A percentile compares a stretch with the other conserved stretches of the same genome.
Evolutionary conservation across 73 alveolate species (phyloP).

Genomic region (Blepharisma japonicum): DNA sequence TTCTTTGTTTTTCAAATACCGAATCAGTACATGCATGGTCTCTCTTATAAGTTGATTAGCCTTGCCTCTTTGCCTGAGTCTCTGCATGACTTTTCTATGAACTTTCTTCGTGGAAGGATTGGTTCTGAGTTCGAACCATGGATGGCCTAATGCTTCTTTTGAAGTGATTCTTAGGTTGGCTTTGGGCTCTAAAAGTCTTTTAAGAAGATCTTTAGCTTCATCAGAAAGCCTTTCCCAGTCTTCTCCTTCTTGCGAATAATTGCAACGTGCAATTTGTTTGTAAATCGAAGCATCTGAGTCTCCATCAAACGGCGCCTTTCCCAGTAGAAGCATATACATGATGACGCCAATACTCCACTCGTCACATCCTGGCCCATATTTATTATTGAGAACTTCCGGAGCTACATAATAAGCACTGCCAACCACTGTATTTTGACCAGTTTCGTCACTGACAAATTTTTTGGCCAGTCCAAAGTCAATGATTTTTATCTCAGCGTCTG

Average conservation of each 20-base stretch:
- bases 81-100: neutral
- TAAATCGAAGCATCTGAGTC: neutral
- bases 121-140: neutral
- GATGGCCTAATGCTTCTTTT: slow-evolving; percentile 25
- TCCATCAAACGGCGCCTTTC: slow-evolving; percentile 32
- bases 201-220: slow-evolving; percentile 24
- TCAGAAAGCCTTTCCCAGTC: slow-evolving; percentile 27
- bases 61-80: neutral
- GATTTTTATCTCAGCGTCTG: slow-evolving; percentile 75
- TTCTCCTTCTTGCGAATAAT: neutral
- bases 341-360: slow-evolving; percentile 49
- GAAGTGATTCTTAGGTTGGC: slow-evolving; percentile 28
- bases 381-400: slow-evolving; percentile 51
- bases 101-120: neutral
- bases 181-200: slow-evolving; percentile 22
- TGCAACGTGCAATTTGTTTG: slow-evolving; percentile 4
- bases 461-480: slow-evolving; percentile 80
- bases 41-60: neutral
- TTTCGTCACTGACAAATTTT: neutral
- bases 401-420: slow-evolving; percentile 59
- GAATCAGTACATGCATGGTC: neutral
- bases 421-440: slow-evolving; percentile 26
- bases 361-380: slow-evolving; percentile 46
- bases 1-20: neutral
- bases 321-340: neutral